Conservation (phyloP, 2,329 filamentous ascomycete genomes). For the Penicillium sp. region DNA sequence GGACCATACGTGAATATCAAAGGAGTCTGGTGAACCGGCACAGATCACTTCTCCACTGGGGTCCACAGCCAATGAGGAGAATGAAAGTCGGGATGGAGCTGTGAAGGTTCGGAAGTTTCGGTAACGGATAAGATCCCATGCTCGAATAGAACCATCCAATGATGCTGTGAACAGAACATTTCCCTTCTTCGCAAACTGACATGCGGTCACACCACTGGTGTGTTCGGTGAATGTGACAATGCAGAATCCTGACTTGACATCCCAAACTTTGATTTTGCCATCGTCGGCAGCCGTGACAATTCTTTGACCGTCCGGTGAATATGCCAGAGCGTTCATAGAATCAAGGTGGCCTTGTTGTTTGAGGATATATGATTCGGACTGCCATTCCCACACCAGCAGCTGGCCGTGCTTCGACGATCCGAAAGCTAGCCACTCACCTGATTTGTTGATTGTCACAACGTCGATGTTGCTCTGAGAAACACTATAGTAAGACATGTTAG, state of each 20-base stretch:
- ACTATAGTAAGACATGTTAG: conserved; percentile 54
- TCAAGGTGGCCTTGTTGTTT: conserved; percentile 99
- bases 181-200: conserved; percentile 90
- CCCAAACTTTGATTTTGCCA: conserved; percentile 98
- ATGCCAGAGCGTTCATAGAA: conserved; percentile 87
- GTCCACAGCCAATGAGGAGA: conserved; percentile 93
- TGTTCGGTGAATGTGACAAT: conserved; percentile 98
- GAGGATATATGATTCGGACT: conserved; percentile 96
- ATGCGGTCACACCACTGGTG: conserved; percentile 85
- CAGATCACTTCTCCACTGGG: conserved; percentile 95
- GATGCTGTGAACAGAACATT: conserved; percentile 96
- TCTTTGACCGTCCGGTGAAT: conserved; percentile 88
- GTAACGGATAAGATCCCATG: conserved; percentile 94
- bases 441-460: conserved; percentile 88
- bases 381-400: conserved; percentile 98
- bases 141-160: conserved; percentile 87
- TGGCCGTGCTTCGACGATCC: conserved; percentile 93
- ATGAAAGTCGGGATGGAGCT: conserved; percentile 84
- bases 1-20: conserved; percentile 97
- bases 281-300: conserved; percentile 95
- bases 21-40: conserved; percentile 91
- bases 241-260: conserved; percentile 93
- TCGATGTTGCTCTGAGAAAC: conserved; percentile 98
- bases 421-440: conserved; percentile 95
- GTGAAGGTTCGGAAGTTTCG: conserved; percentile 98